phyloP scores from a whole-genome alignment of 129 eudicot species.

The Centaurea solstitialis region DNA sequence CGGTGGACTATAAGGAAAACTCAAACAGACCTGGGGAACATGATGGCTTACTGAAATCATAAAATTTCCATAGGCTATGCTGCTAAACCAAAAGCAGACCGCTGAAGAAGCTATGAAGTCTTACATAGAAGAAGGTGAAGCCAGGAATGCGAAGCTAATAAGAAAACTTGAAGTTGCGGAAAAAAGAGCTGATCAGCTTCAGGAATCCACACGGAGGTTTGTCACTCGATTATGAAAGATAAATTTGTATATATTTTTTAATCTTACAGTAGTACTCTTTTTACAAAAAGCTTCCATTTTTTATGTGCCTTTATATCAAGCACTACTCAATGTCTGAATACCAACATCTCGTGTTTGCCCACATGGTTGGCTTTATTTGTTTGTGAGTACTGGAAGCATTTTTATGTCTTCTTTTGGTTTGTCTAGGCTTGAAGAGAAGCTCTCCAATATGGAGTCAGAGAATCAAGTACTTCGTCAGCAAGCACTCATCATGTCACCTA shows the following conservation, averaged over 20 bases:
- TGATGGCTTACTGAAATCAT: constrained; percentile 25
- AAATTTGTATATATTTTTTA: background rate
- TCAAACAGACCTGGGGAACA: background rate
- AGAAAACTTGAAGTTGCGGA: constrained; percentile 80
- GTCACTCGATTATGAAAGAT: constrained; percentile 7
- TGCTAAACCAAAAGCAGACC: constrained; percentile 54
- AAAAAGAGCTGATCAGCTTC: constrained; percentile 70
- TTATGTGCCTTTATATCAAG: background rate
- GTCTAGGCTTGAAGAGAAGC: constrained; percentile 92
- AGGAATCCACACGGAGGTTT: constrained; percentile 87
- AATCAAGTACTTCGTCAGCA: constrained; percentile 99
- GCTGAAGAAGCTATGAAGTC: constrained; percentile 73
- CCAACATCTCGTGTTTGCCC: background rate
- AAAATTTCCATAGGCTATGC: constrained; percentile 44
- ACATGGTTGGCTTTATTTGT: background rate
- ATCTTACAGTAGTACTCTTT: background rate
- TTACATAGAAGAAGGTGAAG: constrained; percentile 56
- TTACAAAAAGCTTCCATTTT: background rate
- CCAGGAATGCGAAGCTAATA: constrained; percentile 57
- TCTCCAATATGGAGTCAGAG: constrained; percentile 90
- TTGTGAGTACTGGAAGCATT: background rate
- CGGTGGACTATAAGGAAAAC: background rate
- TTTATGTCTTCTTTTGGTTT: constrained; percentile 5
- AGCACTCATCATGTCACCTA: constrained; percentile 94
- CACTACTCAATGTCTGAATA: background rate